Conservation (phyloP, 1,139 yeast species). For the Geotrichum europaeum region DNA sequence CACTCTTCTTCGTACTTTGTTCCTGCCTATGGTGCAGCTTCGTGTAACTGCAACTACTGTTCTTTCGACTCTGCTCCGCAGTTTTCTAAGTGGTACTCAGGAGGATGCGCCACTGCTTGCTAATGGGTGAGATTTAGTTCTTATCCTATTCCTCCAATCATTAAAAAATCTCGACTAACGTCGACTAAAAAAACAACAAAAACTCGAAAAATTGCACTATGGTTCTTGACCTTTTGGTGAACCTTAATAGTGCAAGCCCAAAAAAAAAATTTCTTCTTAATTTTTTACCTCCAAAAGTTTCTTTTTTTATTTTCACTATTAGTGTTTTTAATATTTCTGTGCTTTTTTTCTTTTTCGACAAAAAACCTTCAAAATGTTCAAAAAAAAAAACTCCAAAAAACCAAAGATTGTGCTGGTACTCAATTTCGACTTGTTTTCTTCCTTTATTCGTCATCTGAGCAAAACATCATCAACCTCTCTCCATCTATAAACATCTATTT, state of each 20-base stretch:
- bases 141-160: not conserved
- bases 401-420: constrained; percentile 1
- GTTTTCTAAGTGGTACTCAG: constrained; percentile 12
- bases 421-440: not conserved
- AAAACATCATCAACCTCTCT: not conserved
- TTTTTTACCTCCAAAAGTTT: not conserved
- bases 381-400: constrained; percentile 1
- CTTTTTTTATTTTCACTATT: not conserved
- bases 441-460: not conserved
- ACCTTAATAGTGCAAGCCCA: not conserved
- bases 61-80: constrained; percentile 16
- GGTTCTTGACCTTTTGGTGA: not conserved
- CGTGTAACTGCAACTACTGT: constrained; percentile 16
- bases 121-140: not conserved
- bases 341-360: not conserved
- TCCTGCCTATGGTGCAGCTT: constrained; percentile 13
- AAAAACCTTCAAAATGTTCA: not conserved
- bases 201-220: not conserved
- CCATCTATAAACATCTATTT: not conserved
- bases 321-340: not conserved
- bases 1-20: constrained; percentile 12
- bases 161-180: not conserved
- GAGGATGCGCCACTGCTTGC: constrained; percentile 16
- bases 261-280: not conserved
- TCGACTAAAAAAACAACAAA: not conserved